Evolutionary conservation across 495 filamentous ascomycete genomes (phyloP), one percentile per base, ranked within the genome.

Genomic region (Cercophora newfieldiana): DNA sequence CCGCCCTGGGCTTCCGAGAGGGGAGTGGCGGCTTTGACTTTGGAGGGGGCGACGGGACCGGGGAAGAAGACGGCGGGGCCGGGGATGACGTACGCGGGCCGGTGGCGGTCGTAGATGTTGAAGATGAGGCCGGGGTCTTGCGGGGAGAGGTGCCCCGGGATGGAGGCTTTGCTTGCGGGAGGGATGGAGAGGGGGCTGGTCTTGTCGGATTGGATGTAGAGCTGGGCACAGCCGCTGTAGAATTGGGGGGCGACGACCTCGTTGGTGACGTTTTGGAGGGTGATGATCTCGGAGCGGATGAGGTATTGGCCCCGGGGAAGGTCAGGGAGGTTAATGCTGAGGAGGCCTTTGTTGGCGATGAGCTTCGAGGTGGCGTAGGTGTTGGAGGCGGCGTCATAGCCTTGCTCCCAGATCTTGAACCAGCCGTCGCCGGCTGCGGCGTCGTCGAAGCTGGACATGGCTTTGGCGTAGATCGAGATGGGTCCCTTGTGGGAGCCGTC

Each of bases 401-500:
- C 89, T 31, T 87, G 82, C 51, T 89, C 80, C 77, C 78, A 90
- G 73, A 94, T 87, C 80, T 93, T 93, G 81, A 94, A 91, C 91
- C 91, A 94, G 22, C 91, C 90, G 63, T 75, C 75, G 4, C 91
- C 90, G 28, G 79, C 72, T 29, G 81, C 64, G 54, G 77, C 61
- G 14, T 77, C 78, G 19, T 80, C 71, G 47, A 78, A 74, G 59
- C 85, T 73, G 55, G 73, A 72, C 4, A 90, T 82, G 30, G 82
- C 71, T 77, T 93, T 93, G 75, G 92, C 82, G 74, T 93, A 93
- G 25, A 92, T 83, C 12, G 89, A 83, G 66, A 88, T 90, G 50
- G 91, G 88, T 1, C 86, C 91, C 71, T 89, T 86, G 74, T 93
- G 90, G 48, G 81, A 84, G 1, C 65, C 65, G 73, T 90, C 88